Percentiles rank a stretch among this genome's conserved stretches.
Evolutionary conservation across 2,329 filamentous ascomycete genomes (phyloP).

Genomic region (Penicillium psychrosexuale): DNA sequence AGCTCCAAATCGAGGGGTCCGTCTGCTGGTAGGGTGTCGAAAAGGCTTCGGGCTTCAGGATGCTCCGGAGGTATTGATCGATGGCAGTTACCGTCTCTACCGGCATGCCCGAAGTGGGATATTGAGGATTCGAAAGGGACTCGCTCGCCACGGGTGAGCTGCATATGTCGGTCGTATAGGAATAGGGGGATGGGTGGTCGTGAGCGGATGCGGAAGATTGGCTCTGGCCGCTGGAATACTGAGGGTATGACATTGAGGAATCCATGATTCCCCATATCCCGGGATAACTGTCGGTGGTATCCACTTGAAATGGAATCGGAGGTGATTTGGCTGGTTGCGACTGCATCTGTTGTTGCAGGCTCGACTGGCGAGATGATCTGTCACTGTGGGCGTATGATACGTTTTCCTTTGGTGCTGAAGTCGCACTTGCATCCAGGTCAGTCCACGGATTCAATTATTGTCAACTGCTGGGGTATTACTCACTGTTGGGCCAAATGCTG

Average conservation of each 20-base stretch:
- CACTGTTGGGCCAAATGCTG: conserved; percentile 51
- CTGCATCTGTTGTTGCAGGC: not conserved
- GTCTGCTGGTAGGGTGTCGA: not conserved
- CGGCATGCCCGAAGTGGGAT: not conserved
- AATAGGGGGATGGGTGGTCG: conserved; percentile 2
- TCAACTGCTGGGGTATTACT: conserved; percentile 13
- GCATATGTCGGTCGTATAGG: conserved; percentile 5
- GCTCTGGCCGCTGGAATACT: not conserved
- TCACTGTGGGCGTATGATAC: not conserved
- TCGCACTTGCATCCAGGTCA: not conserved
- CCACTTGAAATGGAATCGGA: not conserved
- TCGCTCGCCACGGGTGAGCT: conserved; percentile 3
- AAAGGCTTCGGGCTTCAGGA: conserved; percentile 4
- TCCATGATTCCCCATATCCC: conserved; percentile 3
- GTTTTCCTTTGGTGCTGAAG: not conserved
- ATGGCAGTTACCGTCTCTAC: conserved; percentile 8
- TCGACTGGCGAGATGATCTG: not conserved
- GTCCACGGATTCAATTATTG: not conserved
- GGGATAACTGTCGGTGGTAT: not conserved
- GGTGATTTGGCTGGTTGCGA: not conserved
- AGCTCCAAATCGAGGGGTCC: not conserved
- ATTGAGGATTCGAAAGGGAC: not conserved
- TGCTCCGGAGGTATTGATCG: conserved; percentile 8
- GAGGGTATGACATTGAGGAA: not conserved
- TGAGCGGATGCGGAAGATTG: not conserved